These are phyloP conservation scores for Chalciporus piperatoides DNA, from an alignment of 1,284 basidiomycete genomes.

Conservation along the genomic window DNA sequence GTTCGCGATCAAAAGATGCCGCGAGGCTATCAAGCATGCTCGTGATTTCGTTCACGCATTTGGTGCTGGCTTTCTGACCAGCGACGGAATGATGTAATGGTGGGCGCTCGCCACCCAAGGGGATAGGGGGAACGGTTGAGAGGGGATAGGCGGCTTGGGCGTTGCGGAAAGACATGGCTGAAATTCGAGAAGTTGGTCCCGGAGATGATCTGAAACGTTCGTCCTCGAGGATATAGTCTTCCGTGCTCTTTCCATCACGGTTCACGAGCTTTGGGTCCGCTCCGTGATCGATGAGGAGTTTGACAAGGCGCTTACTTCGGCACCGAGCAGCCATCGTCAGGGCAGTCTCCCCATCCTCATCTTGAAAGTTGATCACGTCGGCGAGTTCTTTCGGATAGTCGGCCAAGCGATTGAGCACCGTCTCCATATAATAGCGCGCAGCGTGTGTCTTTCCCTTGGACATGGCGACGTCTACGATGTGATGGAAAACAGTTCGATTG, in stretches of 20 bases:
- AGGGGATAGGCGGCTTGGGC: constrained; percentile 46
- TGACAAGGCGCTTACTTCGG: constrained; percentile 94
- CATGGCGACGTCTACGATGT: constrained; percentile 98
- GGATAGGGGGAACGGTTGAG: constrained; percentile 39
- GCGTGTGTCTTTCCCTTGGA: constrained; percentile 98
- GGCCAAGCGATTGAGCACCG: constrained; percentile 83
- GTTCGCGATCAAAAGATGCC: constrained; percentile 90
- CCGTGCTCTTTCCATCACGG: constrained; percentile 93
- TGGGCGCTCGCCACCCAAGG: constrained; percentile 53
- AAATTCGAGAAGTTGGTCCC: constrained; percentile 60
- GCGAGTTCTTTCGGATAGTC: constrained; percentile 97
- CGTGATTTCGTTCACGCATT: constrained; percentile 81
- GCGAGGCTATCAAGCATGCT: constrained; percentile 88
- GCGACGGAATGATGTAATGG: constrained; percentile 85
- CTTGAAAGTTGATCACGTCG: constrained; percentile 99
- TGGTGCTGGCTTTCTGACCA: constrained; percentile 84
- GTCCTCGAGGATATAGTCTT: constrained; percentile 99
- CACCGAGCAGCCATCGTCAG: constrained; percentile 96
- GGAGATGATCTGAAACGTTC: constrained; percentile 95
- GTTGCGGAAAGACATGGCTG: constrained; percentile 66
- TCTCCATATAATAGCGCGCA: constrained; percentile 99
- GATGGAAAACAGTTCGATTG: constrained; percentile 98
- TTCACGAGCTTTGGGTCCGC: constrained; percentile 97
- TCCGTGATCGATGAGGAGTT: constrained; percentile 93
- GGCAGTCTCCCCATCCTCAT: constrained; percentile 98